A percentile compares a stretch with the other conserved stretches of the same genome.
Conservation (phyloP, 2,329 filamentous ascomycete species). For the Aureobasidium lini region DNA sequence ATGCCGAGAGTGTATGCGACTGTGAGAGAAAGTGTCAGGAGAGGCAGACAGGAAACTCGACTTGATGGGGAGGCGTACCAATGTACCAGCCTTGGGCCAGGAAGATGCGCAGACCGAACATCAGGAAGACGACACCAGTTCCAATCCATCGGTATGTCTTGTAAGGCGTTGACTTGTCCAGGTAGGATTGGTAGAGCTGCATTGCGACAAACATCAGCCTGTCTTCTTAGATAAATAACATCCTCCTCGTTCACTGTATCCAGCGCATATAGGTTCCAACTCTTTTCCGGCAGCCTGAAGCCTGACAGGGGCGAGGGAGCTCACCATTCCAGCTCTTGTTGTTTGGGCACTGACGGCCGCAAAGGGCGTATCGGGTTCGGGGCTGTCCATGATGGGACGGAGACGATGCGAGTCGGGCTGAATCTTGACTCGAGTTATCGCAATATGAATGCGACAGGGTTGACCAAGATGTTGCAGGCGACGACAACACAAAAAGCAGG, state of each 20-base stretch:
- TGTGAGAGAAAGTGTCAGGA: slow-evolving; percentile 30
- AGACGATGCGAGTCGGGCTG: slow-evolving; percentile 11
- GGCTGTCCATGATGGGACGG: slow-evolving; percentile 63
- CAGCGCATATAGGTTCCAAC: neutral
- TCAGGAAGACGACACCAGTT: slow-evolving; percentile 64
- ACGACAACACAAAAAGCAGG: neutral
- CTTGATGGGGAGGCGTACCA: slow-evolving; percentile 47
- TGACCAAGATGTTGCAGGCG: neutral
- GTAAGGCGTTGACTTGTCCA: slow-evolving; percentile 89
- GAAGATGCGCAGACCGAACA: slow-evolving; percentile 87
- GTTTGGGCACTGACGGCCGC: slow-evolving; percentile 83
- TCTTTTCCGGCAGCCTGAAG: neutral
- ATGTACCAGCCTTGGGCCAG: slow-evolving; percentile 98
- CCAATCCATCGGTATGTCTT: slow-evolving; percentile 83
- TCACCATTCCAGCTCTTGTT: slow-evolving; percentile 62
- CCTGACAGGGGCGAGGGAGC: slow-evolving; percentile 22
- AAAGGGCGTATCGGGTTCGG: slow-evolving; percentile 88
- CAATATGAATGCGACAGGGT: neutral
- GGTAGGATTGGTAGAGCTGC: slow-evolving; percentile 86
- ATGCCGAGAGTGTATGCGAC: slow-evolving; percentile 97
- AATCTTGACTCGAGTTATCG: slow-evolving; percentile 3
- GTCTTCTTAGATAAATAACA: neutral
- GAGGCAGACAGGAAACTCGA: too few relatives aligned
- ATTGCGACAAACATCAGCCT: neutral
- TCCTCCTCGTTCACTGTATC: too few relatives aligned